Evolutionary conservation across 768 basidiomycete species (phyloP), one percentile per base, ranked within the genome.

Genomic region (Termitomyces bulborhizus): DNA sequence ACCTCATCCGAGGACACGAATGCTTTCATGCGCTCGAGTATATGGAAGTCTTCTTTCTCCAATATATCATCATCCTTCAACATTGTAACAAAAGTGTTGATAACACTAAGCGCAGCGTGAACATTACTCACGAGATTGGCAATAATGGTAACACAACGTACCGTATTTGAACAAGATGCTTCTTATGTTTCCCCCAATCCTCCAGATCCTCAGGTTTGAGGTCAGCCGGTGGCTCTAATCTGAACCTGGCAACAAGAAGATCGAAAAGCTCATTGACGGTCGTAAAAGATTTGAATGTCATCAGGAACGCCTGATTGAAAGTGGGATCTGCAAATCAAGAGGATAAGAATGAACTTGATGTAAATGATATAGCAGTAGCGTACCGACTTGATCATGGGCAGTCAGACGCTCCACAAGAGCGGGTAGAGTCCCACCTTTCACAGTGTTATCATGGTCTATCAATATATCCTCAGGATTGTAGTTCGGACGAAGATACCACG

Each of bases 281-380:
- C 15, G 90, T 91, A 69, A 98, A 98, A 0, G 93, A 94, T 65
- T 94, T 92, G 77, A 92, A 97, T 0, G 96, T 97, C 83, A 97
- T 87, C 60, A 98, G 71, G 80, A 98, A 98, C 0, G 94, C 86
- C 66, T 87, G 86, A 68, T 79, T 89, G 71, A 88, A 96, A 6
- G 81, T 80, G 0, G 85, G 79, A 68, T 97, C 62, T 55, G 51
- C 53, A 26, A 18, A 16, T 32, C 47, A 47, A 54, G n/a, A 16
- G 46, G 6, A 32, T 43, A 21, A 54, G 57, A 24, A 52, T 29
- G 36, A 36, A 59, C 50, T 37, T 21, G 46, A 40, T 16, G 11
- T 34, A 43, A 46, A 45, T 40, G 31, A 51, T 27, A 11, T 36
- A 43, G 13, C 4, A 24, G 39, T 16, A n/a, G 67, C 85, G 64